Evolutionary conservation across 108 stramenopile species (phyloP), one percentile per base, ranked within the genome.

Genomic region (Nitzschia sp.): DNA sequence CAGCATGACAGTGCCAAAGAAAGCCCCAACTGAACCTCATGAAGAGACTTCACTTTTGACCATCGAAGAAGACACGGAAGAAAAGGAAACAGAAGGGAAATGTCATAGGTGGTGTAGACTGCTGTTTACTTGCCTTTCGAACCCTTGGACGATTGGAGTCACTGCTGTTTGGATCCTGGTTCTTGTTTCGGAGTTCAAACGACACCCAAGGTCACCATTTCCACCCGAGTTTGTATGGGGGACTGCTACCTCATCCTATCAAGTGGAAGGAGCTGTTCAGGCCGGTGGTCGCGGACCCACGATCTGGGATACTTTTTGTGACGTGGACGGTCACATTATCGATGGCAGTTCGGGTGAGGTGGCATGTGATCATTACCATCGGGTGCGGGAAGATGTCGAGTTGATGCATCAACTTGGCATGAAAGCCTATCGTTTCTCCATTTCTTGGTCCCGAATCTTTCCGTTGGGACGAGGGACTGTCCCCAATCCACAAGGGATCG

Each of bases 291-390:
- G 92, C 9, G 95, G 95, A 2, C 39, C 60, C n/a, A 80, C 90
- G 6, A 95, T 96, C 51, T 98, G 97, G 97, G 97, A 98, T 78
- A 78, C 79, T 7, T 97, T 83, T 68, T 84, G 85, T 38, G 17
- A 69, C 41, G 25, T 73, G 21, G 26, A 62, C 8, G 79, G 72
- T 10, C 68, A 71, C 10, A 80, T 93, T 24, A 56, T 67, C 21
- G 79, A 92, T 72, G 80, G 79, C n/a, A 89, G 90, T 57, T 84
- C 59, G 9, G 97, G 92, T 6, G 83, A 92, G 51, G 78, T 95
- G 3, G 91, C 95, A 0, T 87, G 83, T 76, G 96, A 98, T 75
- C 91, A 91, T 53, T 98, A 96, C 66, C 92, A 98, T 78, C 76
- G 67, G 25, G 82, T 87, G 71, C 67, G 80, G 41, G 77, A 94